These are phyloP conservation scores for Grigorovia humatica DNA, from an alignment of 805 yeast genomes.

Conservation along the genomic window DNA sequence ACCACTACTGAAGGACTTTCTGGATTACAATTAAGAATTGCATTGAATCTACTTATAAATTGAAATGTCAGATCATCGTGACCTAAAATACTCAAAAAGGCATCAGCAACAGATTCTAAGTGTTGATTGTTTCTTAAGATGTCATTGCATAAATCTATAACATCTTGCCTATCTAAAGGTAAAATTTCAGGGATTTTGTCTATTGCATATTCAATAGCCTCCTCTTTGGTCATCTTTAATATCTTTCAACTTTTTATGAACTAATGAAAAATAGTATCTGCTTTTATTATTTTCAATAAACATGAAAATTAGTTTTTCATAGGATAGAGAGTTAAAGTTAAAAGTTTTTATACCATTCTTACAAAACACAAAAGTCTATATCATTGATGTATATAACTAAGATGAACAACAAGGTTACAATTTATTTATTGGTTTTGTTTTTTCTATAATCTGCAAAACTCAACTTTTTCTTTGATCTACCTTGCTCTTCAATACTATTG, in stretches of 20 bases:
- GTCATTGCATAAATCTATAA: conserved; percentile 21
- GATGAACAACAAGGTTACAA: neutral
- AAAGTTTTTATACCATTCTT: no score
- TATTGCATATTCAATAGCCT: conserved; percentile 23
- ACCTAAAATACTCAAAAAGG: conserved; percentile 25
- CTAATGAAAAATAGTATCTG: neutral
- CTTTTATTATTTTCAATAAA: no score
- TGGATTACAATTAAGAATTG: conserved; percentile 6
- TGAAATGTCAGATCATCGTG: conserved; percentile 24
- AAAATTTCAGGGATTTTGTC: conserved; percentile 22
- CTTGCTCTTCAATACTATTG: neutral
- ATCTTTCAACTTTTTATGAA: neutral
- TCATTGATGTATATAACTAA: neutral
- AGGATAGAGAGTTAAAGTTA: neutral
- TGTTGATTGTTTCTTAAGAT: conserved; percentile 10
- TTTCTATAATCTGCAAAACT: conserved; percentile 31
- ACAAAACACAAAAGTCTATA: no score
- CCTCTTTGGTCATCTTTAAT: conserved; percentile 16
- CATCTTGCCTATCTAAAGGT: conserved; percentile 23
- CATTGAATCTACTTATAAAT: conserved; percentile 24
- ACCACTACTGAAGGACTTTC: neutral
- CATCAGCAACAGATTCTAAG: conserved; percentile 22
- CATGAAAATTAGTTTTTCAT: neutral
- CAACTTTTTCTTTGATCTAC: conserved; percentile 21
- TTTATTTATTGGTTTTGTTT: conserved; percentile 12